Evolutionary conservation across 257 asterid genomes (phyloP).

Genomic region (Thymus quinquecostatus): DNA sequence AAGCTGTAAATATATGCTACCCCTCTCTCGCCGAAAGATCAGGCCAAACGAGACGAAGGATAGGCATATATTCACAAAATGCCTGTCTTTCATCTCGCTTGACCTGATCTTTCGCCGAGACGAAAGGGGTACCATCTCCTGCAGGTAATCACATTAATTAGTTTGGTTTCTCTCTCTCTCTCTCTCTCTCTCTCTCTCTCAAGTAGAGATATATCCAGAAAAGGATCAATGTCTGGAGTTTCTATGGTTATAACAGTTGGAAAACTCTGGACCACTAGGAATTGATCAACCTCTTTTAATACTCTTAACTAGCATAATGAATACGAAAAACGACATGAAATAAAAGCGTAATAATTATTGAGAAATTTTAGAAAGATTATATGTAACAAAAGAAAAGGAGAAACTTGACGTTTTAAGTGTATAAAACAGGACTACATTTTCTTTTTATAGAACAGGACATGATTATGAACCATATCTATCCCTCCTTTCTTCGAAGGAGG

Average conservation of each 20-base stretch:
- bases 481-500: background rate
- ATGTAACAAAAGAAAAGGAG: background rate
- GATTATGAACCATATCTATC: conserved; percentile 28
- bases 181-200: too few species aligned
- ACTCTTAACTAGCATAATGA: background rate
- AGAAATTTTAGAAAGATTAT: conserved; percentile 14
- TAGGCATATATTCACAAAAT: too few species aligned
- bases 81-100: too few species aligned
- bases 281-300: background rate
- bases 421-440: conserved; percentile 27
- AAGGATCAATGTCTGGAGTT: background rate
- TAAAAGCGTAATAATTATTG: too few species aligned
- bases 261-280: background rate
- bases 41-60: too few species aligned
- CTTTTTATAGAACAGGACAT: conserved; percentile 23
- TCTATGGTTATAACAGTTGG: background rate
- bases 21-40: too few species aligned
- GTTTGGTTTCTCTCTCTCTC: background rate
- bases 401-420: conserved; percentile 16
- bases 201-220: background rate
- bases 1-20: background rate
- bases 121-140: too few species aligned
- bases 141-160: too few species aligned
- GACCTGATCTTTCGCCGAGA: too few species aligned
- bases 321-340: background rate